These are phyloP conservation scores for Ophiostoma novo-ulmi DNA, from an alignment of 2,329 filamentous ascomycete genomes.

Conservation along the genomic window DNA sequence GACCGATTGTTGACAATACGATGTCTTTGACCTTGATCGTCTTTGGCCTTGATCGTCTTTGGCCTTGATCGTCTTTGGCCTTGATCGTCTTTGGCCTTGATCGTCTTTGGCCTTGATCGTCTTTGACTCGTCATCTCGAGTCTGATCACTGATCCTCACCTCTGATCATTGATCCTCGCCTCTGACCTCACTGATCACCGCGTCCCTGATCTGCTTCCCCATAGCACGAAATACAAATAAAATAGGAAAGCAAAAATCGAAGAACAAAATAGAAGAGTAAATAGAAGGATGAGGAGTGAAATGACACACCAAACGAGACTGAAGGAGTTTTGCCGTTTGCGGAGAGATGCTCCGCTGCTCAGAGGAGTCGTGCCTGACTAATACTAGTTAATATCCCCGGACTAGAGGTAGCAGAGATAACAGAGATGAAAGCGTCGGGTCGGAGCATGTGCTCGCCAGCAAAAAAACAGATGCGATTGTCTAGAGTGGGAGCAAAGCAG, in stretches of 20 bases:
- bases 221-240: not conserved
- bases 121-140: not conserved
- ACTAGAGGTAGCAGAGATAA: not conserved
- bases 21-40: not conserved
- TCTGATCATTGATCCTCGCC: not conserved
- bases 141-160: not conserved
- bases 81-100: too few species aligned
- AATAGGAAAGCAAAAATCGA: not conserved
- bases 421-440: not conserved
- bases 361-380: not conserved
- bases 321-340: not conserved
- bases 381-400: not conserved
- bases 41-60: not conserved
- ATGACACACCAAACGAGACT: not conserved
- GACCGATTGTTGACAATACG: not conserved
- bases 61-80: not conserved
- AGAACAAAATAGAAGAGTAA: not conserved
- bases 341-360: not conserved
- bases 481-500: not conserved
- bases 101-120: too few species aligned
- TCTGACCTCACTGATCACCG: not conserved
- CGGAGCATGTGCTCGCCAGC: not conserved
- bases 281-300: not conserved
- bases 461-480: not conserved
- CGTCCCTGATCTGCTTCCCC: not conserved